These are phyloP conservation scores for Coemansia sp. DNA, from an alignment of 192 early-diverging fungal species.

Conservation along the genomic window DNA sequence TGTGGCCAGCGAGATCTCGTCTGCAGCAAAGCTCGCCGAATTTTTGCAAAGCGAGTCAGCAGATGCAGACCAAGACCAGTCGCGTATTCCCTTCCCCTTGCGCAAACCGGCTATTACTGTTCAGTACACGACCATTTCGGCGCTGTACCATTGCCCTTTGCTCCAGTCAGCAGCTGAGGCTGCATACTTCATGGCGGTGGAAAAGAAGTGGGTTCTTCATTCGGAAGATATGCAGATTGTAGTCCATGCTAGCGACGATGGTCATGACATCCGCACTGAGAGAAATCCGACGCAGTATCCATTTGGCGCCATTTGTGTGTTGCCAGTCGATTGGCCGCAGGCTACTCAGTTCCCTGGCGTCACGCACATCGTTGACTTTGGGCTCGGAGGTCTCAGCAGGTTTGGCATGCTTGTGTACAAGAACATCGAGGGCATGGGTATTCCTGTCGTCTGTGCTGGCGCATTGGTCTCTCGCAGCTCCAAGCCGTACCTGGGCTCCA, in stretches of 20 bases:
- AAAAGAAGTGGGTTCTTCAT: conserved; percentile 37
- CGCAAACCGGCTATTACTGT: conserved; percentile 78
- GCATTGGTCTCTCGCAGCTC: conserved; percentile 11
- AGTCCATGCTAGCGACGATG: conserved; percentile 79
- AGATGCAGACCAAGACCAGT: conserved; percentile 51
- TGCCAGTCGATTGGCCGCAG: conserved; percentile 63
- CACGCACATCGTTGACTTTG: conserved; percentile 94
- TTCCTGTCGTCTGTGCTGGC: conserved; percentile 51
- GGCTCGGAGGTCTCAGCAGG: conserved; percentile 82
- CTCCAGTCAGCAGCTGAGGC: background rate
- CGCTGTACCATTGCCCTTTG: conserved; percentile 66
- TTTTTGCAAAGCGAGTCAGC: conserved; percentile 18
- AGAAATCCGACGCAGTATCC: conserved; percentile 67
- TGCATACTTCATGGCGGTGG: conserved; percentile 5
- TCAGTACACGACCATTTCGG: conserved; percentile 82
- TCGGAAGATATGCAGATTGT: conserved; percentile 44
- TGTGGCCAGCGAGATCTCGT: conserved; percentile 14
- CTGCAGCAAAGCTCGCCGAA: conserved; percentile 5
- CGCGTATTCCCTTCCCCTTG: conserved; percentile 72
- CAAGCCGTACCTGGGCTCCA: conserved; percentile 69
- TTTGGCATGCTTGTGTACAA: conserved; percentile 83
- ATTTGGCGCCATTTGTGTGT: conserved; percentile 68
- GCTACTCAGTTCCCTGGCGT: conserved; percentile 55
- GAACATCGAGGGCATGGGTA: conserved; percentile 87
- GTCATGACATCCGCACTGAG: conserved; percentile 70